A percentile compares a stretch with the other conserved stretches of the same genome.
Evolutionary conservation across 345 rosid species (phyloP).

Genomic region (Murraya koenigii): DNA sequence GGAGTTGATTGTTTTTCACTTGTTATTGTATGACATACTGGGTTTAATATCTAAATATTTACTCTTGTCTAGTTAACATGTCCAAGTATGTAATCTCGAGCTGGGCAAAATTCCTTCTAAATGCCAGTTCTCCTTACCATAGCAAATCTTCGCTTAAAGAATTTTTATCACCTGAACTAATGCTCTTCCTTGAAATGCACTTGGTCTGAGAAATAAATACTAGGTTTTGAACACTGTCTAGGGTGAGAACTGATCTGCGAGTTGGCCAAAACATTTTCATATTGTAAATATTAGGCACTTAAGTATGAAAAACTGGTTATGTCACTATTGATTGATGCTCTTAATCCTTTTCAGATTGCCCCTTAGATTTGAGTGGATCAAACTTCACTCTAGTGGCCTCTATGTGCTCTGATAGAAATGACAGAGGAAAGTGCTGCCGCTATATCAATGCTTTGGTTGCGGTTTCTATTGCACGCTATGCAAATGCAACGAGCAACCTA

Average conservation of each 20-base stretch:
- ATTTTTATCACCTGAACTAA: neutral
- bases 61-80: neutral
- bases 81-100: neutral
- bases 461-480: conserved; percentile 66
- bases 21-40: neutral
- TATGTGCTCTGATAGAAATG: conserved; percentile 51
- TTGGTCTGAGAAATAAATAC: neutral
- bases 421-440: conserved; percentile 87
- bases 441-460: conserved; percentile 88
- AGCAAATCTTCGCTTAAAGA: neutral
- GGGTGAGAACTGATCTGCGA: neutral
- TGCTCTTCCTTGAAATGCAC: neutral
- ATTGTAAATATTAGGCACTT: neutral
- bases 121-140: neutral
- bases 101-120: neutral
- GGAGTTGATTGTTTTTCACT: neutral
- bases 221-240: neutral
- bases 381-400: conserved; percentile 81
- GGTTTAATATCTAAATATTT: neutral
- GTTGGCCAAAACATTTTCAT: neutral
- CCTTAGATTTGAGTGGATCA: conserved; percentile 69
- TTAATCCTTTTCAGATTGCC: conserved; percentile 62
- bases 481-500: conserved; percentile 64
- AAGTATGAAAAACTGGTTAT: neutral
- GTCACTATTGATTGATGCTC: conserved; percentile 1